Base-by-base conservation (phyloP, 108 stramenopile genomes). In the Cyclotella atomus region DNA sequence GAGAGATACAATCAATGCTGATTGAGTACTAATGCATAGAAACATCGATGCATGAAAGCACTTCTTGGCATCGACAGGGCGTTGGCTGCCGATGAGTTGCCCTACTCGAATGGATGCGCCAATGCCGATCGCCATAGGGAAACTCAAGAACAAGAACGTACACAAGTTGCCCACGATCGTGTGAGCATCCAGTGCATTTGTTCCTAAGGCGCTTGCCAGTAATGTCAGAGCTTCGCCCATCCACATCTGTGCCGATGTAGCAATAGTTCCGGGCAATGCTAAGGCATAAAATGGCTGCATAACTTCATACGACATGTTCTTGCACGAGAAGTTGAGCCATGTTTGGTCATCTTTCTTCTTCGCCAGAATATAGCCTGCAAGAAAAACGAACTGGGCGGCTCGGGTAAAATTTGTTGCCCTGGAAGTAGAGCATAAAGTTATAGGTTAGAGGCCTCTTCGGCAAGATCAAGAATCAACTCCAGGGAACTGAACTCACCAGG, bases 41-140 rank as follows among this genome's bases (percentile, higher is more conserved):
- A 70, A 16, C 32, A 55, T 65, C 17, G 75, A 69, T 16, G 50
- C 59, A 2, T 36, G 23, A 2, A 52, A 65, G 20, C 74, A 81
- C 36, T 68, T 36, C 27, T 71, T 53, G 2, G 80, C 80, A 47
- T 81, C 59, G 25, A 19, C 45, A 2, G 68, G 38, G 19, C 57
- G 50, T 45, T 36, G 32, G 9, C 75, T 74, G 10, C 80, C 80
- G 27, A 81, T 81, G 69, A 74, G 69, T 57, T 81, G 80, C 30
- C 80, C 80, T 12, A 81, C 80, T 21, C 80, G 80, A 35, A 81
- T 81, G 34, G 80, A 81, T 6, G 80, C 67, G 30, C 74, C 80
- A 56, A 81, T 81, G 1, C 79, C 79, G 16, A 74, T 38, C 15
- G 38, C 38, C 38, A 41, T 41, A 9, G 38, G 38, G 12, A 41